phyloP scores from a whole-genome alignment of 2,329 filamentous ascomycete genomes.

The Leptographium flavum region DNA sequence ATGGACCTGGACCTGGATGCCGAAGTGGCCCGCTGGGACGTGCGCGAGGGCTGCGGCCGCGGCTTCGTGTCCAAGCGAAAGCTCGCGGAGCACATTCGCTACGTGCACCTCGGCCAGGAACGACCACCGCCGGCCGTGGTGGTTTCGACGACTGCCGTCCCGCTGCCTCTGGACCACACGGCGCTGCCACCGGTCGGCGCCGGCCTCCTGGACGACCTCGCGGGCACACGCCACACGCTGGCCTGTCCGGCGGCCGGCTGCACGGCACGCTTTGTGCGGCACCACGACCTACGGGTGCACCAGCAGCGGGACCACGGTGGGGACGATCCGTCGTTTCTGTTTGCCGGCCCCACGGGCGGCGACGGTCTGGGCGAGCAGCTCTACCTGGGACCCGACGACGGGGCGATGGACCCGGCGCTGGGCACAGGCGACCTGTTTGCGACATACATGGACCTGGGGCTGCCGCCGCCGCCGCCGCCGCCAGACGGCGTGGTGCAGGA shows the following conservation, averaged over 20 bases:
- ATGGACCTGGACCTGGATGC: conserved; percentile 14
- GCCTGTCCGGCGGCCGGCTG: conserved; percentile 29
- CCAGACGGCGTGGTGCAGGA: neutral
- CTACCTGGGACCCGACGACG: neutral
- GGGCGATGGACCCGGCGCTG: neutral
- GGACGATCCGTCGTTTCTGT: conserved; percentile 1
- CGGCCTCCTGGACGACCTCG: conserved; percentile 16
- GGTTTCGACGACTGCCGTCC: conserved; percentile 1
- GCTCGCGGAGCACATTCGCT: conserved; percentile 73
- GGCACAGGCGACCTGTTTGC: conserved; percentile 2
- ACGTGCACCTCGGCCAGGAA: conserved; percentile 55
- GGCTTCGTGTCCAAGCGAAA: conserved; percentile 64
- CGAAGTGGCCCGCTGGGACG: conserved; percentile 47
- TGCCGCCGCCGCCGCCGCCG: neutral
- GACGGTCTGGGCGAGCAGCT: neutral
- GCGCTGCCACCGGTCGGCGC: conserved; percentile 22
- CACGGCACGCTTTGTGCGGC: conserved; percentile 30
- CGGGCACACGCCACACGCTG: conserved; percentile 26
- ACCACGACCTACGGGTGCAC: conserved; percentile 35
- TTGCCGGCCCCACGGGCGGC: neutral
- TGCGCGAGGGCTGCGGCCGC: conserved; percentile 55
- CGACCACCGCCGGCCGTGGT: conserved; percentile 21
- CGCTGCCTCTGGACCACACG: conserved; percentile 14
- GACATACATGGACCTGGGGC: conserved; percentile 1
- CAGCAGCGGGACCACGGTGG: conserved; percentile 18